A percentile compares a stretch with the other conserved stretches of the same genome.
Evolutionary conservation across 176 grass and related monocot genomes (phyloP).

Genomic region (Aegilops bicornis): DNA sequence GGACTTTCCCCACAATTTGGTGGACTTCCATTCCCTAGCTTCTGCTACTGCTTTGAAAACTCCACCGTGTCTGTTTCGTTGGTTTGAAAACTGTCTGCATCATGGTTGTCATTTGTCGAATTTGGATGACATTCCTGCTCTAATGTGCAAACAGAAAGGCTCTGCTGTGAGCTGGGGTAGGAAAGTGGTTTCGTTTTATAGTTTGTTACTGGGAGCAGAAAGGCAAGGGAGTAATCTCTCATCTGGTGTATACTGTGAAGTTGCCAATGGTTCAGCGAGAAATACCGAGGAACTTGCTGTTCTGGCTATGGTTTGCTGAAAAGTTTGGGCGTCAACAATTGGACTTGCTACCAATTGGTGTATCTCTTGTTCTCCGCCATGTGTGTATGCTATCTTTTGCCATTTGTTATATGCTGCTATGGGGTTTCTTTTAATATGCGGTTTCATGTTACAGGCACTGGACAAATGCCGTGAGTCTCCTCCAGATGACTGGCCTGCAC

Average conservation of each 20-base stretch:
- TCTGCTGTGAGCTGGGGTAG: conserved; percentile 74
- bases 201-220: conserved; percentile 87
- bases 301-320: conserved; percentile 89
- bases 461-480: conserved; percentile 91
- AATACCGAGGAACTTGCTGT: conserved; percentile 77
- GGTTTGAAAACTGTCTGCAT: conserved; percentile 73
- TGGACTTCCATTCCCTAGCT: conserved; percentile 45
- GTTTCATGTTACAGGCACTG: conserved; percentile 69
- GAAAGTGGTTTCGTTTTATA: conserved; percentile 90
- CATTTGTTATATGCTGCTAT: conserved; percentile 23
- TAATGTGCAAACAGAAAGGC: conserved; percentile 68
- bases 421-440: conserved; percentile 20
- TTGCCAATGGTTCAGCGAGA: conserved; percentile 82
- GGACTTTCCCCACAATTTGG: conserved; percentile 75
- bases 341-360: conserved; percentile 82
- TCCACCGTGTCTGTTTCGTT: conserved; percentile 79
- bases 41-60: conserved; percentile 42
- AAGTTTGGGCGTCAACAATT: conserved; percentile 82
- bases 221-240: conserved; percentile 69
- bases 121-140: conserved; percentile 65
- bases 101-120: conserved; percentile 46
- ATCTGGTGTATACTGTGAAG: conserved; percentile 88
- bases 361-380: conserved; percentile 91
- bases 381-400: conserved; percentile 45
- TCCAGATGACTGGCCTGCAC: conserved; percentile 80